Base-by-base conservation (phyloP, 305 asterid species). In the Rubia peregrina region DNA sequence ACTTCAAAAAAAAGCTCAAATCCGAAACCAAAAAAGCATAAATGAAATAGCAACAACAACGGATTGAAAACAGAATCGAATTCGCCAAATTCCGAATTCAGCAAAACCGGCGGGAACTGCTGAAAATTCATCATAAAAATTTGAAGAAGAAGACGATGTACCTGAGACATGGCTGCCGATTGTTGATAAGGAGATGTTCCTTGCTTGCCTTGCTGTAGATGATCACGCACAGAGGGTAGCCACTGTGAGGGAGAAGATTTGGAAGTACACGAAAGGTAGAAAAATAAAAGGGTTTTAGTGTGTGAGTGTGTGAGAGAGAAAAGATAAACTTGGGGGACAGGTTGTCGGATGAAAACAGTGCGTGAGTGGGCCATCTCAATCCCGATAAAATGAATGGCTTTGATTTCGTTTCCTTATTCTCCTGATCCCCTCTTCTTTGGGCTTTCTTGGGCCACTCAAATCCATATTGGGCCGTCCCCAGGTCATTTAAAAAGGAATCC, bases 141-240 rank as follows among this genome's bases (percentile, higher is more conserved):
- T 11, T 51, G 9, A 65, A 2, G 24, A 51, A 42, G 6, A 30
- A 26, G 19, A 2, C 49, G 21, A 17, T 17, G 57, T 66, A 82
- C 85, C 85, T 82, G 78, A 82, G 85, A 82, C 85, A 82, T 82
- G 69, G 75, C 77, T 75, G 38, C 40, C 26, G 76, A 69, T 26
- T 64, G 48, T 24, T 30, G 74, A 42, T 67, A 59, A 63, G 68
- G 43, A 49, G 64, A 62, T 16, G 72, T 70, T 71, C 79, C 68
- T 75, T 56, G 73, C 78, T 70, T 75, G 78, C 62, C 74, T 65
- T 69, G 75, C 62, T 59, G 30, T 22, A 13, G 61, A 70, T 40
- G 64, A 68, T 36, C 63, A 36, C 41, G 24, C 14, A 10, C 11
- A 56, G 62, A 56, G 62, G 33, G 44, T 9, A 48, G 53, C 5